phyloP scores from a whole-genome alignment of 2,329 filamentous ascomycete species.

The Rhexocercosporidium sp. region DNA sequence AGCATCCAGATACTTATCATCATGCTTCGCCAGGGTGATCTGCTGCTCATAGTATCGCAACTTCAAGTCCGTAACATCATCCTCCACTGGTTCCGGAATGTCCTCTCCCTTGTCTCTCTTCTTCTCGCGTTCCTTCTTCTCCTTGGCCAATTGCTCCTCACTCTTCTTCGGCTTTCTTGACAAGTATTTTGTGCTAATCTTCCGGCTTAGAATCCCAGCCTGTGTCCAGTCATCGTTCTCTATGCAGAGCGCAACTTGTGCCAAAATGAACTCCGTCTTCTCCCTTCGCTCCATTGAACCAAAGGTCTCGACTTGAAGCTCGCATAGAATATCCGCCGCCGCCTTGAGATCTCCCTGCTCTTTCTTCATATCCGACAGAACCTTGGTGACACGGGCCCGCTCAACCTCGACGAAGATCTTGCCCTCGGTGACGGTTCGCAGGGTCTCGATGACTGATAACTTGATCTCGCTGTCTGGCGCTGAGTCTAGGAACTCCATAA shows the following conservation, averaged over 20 bases:
- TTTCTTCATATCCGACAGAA: constrained; percentile 97
- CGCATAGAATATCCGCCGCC: constrained; percentile 91
- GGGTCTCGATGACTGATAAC: constrained; percentile 89
- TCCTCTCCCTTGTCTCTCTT: constrained; percentile 81
- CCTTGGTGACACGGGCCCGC: constrained; percentile 91
- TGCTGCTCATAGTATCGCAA: constrained; percentile 97
- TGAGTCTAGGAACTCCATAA: constrained; percentile 89
- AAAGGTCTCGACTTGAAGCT: constrained; percentile 98
- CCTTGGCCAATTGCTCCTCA: constrained; percentile 86
- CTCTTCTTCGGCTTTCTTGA: constrained; percentile 90
- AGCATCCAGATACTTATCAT: constrained; percentile 94
- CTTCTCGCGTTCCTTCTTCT: constrained; percentile 86
- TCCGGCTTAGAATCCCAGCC: constrained; percentile 88
- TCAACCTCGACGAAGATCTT: constrained; percentile 99
- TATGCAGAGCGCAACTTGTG: constrained; percentile 94
- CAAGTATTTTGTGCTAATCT: constrained; percentile 96
- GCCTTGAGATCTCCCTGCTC: constrained; percentile 88
- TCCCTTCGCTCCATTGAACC: constrained; percentile 96
- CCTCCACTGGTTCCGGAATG: constrained; percentile 76
- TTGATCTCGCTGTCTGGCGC: constrained; percentile 87
- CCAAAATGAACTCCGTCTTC: constrained; percentile 98
- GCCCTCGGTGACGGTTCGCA: constrained; percentile 96
- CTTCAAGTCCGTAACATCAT: constrained; percentile 96
- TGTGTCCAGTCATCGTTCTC: constrained; percentile 96
- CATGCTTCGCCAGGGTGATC: constrained; percentile 93